phyloP scores from a whole-genome alignment of 345 rosid species.

The Eucalyptus microcorys region DNA sequence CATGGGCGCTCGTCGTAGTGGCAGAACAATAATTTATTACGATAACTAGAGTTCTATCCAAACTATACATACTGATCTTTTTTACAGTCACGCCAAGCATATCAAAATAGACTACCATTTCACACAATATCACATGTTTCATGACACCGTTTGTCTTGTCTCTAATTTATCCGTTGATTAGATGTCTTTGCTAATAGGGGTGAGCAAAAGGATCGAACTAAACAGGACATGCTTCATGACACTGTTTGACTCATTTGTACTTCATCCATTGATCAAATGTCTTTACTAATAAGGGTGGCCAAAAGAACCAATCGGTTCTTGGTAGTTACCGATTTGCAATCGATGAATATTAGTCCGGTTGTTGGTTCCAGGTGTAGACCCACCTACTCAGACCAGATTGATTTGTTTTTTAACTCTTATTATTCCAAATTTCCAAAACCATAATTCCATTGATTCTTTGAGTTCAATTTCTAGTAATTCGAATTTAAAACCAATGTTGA shows the following conservation, averaged over 20 bases:
- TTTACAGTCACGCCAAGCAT: background rate
- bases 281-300: background rate
- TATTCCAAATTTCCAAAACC: background rate
- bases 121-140: background rate
- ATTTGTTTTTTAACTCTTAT: too few species aligned
- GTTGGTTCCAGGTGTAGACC: background rate
- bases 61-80: background rate
- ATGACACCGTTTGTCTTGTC: background rate
- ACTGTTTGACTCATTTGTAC: background rate
- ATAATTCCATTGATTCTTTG: background rate
- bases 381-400: fast-evolving
- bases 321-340: background rate
- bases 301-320: fast-evolving
- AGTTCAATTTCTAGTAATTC: background rate
- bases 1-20: background rate
- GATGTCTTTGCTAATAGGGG: background rate
- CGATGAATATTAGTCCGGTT: fast-evolving
- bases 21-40: background rate
- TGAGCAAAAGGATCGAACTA: background rate
- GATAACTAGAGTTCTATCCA: background rate
- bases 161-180: background rate
- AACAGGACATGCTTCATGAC: background rate
- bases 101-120: background rate
- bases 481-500: background rate
- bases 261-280: background rate